phyloP scores from a whole-genome alignment of 441 rosid genomes.

The Melastoma candidum region DNA sequence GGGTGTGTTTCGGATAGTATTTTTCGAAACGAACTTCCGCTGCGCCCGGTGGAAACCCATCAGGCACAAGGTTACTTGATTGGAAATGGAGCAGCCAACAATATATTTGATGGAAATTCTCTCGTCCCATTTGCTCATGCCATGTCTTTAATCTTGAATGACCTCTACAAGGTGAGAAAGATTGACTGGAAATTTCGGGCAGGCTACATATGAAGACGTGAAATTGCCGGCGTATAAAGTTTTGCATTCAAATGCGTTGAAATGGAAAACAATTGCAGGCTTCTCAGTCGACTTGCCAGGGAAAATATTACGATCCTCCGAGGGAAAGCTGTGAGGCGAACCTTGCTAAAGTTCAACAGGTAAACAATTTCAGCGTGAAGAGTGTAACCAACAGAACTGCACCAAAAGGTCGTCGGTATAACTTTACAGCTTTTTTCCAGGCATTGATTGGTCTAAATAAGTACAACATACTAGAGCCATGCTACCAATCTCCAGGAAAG shows the following conservation, averaged over 20 bases:
- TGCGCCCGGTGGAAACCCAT: no score
- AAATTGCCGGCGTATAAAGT: background rate
- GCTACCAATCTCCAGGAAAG: background rate
- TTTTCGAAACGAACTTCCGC: no score
- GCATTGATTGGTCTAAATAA: conserved; percentile 8
- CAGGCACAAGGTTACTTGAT: conserved; percentile 16
- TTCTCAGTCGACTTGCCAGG: conserved; percentile 10
- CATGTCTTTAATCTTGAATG: conserved; percentile 16
- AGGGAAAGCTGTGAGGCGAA: conserved; percentile 6
- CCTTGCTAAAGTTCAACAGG: background rate
- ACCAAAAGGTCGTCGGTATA: background rate
- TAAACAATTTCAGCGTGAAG: background rate
- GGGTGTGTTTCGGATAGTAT: no score
- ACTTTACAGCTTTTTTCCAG: background rate
- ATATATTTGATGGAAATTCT: conserved; percentile 4
- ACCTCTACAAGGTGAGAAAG: conserved; percentile 9
- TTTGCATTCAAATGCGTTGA: background rate
- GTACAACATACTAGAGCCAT: conserved; percentile 14
- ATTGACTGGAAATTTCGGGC: background rate
- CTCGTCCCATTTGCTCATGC: conserved; percentile 10
- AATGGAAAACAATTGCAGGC: conserved; percentile 7
- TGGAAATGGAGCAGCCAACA: conserved; percentile 12
- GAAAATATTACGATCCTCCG: conserved; percentile 5
- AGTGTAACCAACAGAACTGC: background rate
- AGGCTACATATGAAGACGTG: no score